Base-by-base conservation (phyloP, 139 green algal species). In the Raphidocelis subcapitata region DNA sequence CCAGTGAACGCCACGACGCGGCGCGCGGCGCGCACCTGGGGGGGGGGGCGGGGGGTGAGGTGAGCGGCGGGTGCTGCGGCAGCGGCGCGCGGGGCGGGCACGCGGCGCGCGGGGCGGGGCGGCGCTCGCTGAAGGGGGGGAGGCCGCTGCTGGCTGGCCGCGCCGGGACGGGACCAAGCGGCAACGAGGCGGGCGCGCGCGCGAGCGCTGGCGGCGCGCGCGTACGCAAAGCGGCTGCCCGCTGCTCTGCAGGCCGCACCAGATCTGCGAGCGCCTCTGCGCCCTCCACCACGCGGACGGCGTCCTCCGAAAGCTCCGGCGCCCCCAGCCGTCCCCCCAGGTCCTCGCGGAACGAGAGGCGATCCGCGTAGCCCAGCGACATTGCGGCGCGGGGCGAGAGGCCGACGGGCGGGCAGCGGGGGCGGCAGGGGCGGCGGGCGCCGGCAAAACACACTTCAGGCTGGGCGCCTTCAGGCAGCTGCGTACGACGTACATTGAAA, bases 1-100 rank as follows among this genome's bases (percentile, higher is more conserved):
- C 95, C 95, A 3, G 95, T 99, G 75, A 97, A 97, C 0, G 90
- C 79, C 0, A 99, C 79, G 0, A 93, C 73, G 14, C 72, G 76
- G 23, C 65, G 37, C 0, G 81, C 78, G 10, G 81, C 55, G 3
- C 49, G 41, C 24, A 89, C 52, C 83, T 90, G 80, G 69, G 23
- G n/a, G 4, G 26, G 10, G 33, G 29, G 5, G 15, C 23, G 61
- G 32, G 5, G 61, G 37, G 61, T n/a, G n/a, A n/a, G n/a, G n/a
- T n/a, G n/a, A n/a, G 57, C 14, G 57, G 57, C 57, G 57, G 57
- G n/a, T 70, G 35, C 21, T 12, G 47, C 18, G 16, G 16, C 47
- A 56, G 47, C 18, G 47, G 16, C 47, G 47, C 16, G 16, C 16
- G 47, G 47, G 47, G 47, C 16, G 47, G 16, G 47, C 16, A 56